Conservation (phyloP, 202 grass and related monocot genomes). For the Schoenoplectus tabernaemontani region DNA sequence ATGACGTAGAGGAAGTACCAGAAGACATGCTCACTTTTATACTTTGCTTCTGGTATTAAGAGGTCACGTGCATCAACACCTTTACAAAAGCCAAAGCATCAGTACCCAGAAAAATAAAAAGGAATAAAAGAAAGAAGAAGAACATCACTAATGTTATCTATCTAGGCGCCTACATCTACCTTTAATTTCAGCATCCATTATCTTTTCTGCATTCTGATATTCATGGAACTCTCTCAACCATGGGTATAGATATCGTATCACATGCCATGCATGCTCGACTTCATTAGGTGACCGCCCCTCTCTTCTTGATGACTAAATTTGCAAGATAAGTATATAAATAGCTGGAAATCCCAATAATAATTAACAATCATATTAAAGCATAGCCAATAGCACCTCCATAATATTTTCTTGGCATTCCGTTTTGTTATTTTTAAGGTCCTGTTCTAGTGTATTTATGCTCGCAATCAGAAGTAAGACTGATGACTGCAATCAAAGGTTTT, state of each 20-base stretch:
- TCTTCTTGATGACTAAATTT: background rate
- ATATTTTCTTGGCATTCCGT: background rate
- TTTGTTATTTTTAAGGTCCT: background rate
- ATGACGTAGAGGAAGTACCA: constrained; percentile 14
- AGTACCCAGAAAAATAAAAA: background rate
- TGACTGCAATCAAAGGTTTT: background rate
- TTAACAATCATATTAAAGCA: background rate
- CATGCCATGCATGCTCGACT: constrained; percentile 19
- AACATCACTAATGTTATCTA: background rate
- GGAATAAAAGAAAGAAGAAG: background rate
- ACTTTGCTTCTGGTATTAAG: background rate
- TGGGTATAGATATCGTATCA: constrained; percentile 27
- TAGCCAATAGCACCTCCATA: background rate
- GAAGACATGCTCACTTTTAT: constrained; percentile 25
- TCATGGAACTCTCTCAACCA: constrained; percentile 31
- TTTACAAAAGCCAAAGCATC: constrained; percentile 6
- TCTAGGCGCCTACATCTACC: constrained; percentile 19
- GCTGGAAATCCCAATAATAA: background rate
- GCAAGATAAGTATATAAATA: background rate
- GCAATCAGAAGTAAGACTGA: background rate
- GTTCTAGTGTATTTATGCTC: background rate
- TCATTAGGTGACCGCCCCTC: background rate
- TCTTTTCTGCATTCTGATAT: constrained; percentile 29
- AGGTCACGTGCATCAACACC: constrained; percentile 15
- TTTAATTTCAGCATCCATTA: constrained; percentile 30